These are phyloP conservation scores for Aureobasidium uvarum DNA, from an alignment of 2,329 filamentous ascomycete genomes.

Conservation along the genomic window DNA sequence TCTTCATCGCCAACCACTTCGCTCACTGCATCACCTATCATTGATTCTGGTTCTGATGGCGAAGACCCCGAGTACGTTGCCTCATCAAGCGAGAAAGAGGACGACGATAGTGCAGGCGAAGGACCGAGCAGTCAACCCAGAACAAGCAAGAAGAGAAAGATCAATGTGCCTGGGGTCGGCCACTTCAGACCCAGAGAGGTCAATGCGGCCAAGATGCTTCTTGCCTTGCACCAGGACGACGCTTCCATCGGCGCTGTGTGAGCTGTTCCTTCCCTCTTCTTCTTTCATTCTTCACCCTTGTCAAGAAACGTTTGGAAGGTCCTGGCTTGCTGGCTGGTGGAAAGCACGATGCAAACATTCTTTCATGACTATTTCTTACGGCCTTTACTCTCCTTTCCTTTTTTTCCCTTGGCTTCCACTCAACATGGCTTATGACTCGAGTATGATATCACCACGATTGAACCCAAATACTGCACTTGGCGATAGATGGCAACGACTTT, in stretches of 20 bases:
- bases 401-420: background rate
- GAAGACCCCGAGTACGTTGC: conserved; percentile 20
- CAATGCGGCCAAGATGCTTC: conserved; percentile 23
- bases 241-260: conserved; percentile 3
- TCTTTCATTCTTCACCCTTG: no score
- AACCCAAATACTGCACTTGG: background rate
- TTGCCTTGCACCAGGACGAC: conserved; percentile 12
- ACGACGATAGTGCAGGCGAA: conserved; percentile 10
- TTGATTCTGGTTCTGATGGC: conserved; percentile 6
- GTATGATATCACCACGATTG: background rate
- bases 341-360: background rate
- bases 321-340: background rate
- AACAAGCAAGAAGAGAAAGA: conserved; percentile 23
- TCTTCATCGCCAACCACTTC: conserved; percentile 1
- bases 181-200: conserved; percentile 19
- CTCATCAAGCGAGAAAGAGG: conserved; percentile 12
- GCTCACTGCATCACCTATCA: conserved; percentile 2
- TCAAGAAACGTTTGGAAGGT: background rate
- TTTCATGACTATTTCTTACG: conserved; percentile 1
- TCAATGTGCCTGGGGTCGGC: conserved; percentile 9
- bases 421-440: conserved; percentile 5
- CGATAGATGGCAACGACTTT: conserved; percentile 8
- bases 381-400: background rate
- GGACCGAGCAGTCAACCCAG: background rate
- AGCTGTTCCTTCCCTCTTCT: background rate